Base-by-base conservation (phyloP, 2,329 filamentous ascomycete genomes). In the Biscogniauxia marginata region DNA sequence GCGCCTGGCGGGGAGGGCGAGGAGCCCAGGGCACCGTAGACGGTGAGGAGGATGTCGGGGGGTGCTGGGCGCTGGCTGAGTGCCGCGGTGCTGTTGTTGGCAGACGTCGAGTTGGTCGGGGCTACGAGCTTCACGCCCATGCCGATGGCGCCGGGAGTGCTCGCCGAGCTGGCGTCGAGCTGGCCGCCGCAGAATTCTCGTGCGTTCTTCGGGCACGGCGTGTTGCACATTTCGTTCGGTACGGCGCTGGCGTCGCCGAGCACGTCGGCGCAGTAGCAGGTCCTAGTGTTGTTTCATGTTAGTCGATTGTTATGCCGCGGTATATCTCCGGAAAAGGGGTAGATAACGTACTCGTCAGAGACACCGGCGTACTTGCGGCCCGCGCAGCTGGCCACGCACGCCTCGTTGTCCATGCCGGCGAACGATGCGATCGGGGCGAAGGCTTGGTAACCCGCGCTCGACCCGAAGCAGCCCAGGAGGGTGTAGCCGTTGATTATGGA, bases 211-310 rank as follows among this genome's bases (percentile, higher is more conserved):
- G 78, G 75, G 56, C 79, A 81, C 0, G 67, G 65, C 2, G 63
- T 61, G 52, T 75, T 61, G 59, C 79, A 80, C 30, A 62, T 57
- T 16, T 59, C 60, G 48, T 69, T 67, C 46, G 65, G 65, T 1
- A 73, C 59, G 11, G 77, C 73, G 11, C 62, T 69, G n/a, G 77
- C 75, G 46, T 73, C 70, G 4, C 67, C 75, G 18, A 81, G 68
- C 1, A 52, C 56, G 11, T 74, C 67, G 30, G 77, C 77, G 55
- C 79, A 82, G 67, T 77, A 79, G 63, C 79, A 82, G 20, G 67
- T 67, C 9, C 68, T 74, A 23, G 25, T 44, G 0, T 1, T 8
- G 44, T 18, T 11, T 11, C 3, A 23, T n/a, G 13, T 44, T 16
- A 39, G 3, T 7, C 20, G 13, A 24, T 55, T 44, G 55, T 63